phyloP scores from a whole-genome alignment of 2,329 filamentous ascomycete species.

The Verticillium tricorpus region DNA sequence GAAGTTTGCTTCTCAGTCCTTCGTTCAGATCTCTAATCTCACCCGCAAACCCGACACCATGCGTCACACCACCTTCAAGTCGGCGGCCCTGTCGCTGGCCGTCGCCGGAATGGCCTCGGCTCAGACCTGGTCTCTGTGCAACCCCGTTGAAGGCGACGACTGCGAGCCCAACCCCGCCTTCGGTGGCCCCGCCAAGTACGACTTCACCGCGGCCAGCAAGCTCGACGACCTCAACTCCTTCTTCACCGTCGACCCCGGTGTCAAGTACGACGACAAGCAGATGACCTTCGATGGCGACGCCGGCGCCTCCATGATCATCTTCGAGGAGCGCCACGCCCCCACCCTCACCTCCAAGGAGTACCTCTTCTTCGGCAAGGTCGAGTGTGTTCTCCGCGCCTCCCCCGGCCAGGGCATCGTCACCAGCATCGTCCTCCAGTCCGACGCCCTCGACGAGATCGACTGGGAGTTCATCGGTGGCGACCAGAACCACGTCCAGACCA shows the following conservation, averaged over 20 bases:
- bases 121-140: conserved; percentile 12
- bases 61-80: not conserved
- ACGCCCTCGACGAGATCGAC: conserved; percentile 50
- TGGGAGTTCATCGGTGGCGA: conserved; percentile 35
- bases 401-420: conserved; percentile 44
- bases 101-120: conserved; percentile 7
- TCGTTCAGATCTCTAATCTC: not conserved
- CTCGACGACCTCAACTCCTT: conserved; percentile 34
- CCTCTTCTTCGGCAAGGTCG: conserved; percentile 48
- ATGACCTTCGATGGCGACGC: conserved; percentile 28
- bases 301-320: conserved; percentile 46
- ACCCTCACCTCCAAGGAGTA: conserved; percentile 40
- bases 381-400: conserved; percentile 40
- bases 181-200: conserved; percentile 7
- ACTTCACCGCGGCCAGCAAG: conserved; percentile 20
- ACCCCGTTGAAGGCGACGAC: conserved; percentile 14
- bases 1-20: not conserved
- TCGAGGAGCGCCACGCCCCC: conserved; percentile 41
- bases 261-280: conserved; percentile 29
- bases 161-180: conserved; percentile 14
- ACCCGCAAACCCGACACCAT: not conserved
- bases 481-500: conserved; percentile 35
- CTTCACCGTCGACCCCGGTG: conserved; percentile 52
- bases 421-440: conserved; percentile 44
- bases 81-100: conserved; percentile 8